A percentile compares a stretch with the other conserved stretches of the same genome.
Conservation (phyloP, 257 asterid genomes). For the Coffea eugenioides region DNA sequence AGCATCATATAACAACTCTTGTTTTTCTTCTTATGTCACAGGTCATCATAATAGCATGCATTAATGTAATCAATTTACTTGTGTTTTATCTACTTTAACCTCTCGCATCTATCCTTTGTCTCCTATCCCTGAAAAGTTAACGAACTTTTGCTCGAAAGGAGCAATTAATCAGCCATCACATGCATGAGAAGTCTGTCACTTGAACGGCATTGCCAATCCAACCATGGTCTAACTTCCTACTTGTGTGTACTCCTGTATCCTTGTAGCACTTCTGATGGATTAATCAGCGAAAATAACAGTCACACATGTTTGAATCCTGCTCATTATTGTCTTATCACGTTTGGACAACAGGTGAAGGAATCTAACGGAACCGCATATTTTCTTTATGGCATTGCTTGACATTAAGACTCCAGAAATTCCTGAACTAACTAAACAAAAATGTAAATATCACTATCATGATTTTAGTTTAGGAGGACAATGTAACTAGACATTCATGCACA, state of each 20-base stretch:
- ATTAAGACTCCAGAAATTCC: not conserved
- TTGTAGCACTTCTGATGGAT: not conserved
- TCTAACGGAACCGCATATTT: not conserved
- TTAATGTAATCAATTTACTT: not conserved
- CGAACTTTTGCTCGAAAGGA: not conserved
- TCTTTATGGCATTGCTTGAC: not conserved
- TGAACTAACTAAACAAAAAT: not conserved
- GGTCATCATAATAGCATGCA: not conserved
- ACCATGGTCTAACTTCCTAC: not conserved
- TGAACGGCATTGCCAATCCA: not conserved
- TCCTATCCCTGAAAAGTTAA: not conserved
- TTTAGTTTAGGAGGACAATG: not conserved
- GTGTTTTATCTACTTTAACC: not conserved
- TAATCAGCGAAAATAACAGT: not conserved
- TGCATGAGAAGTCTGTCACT: not conserved
- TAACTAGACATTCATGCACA: not conserved
- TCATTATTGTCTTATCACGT: not conserved
- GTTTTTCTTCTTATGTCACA: not conserved
- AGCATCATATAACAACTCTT: not conserved
- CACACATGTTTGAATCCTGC: not conserved
- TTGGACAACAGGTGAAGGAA: not conserved
- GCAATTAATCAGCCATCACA: not conserved
- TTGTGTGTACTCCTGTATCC: not conserved
- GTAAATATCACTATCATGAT: not conserved
- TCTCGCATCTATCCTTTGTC: not conserved